Evolutionary conservation across 1,284 basidiomycete species (phyloP).

Genomic region (Stereum hirsutum): DNA sequence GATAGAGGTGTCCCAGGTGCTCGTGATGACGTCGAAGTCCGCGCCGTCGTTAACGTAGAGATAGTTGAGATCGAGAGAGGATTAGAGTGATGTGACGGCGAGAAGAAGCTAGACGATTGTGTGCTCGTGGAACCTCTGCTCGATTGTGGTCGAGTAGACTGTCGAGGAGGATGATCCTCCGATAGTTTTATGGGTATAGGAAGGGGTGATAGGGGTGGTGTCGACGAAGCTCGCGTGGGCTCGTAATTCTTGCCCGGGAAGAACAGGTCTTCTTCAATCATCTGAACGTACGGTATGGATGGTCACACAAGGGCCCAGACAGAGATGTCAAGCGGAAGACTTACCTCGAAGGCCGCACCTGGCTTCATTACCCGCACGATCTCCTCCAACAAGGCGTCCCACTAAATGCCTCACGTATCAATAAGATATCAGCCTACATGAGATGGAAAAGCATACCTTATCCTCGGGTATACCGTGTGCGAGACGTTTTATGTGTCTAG

Average conservation of each 20-base stretch:
- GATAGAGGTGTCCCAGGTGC: not conserved
- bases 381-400: conserved; percentile 58
- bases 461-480: conserved; percentile 65
- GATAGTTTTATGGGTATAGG: not conserved
- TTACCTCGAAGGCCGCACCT: conserved; percentile 55
- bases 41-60: not conserved
- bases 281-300: conserved; percentile 25
- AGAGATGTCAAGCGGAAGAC: conserved; percentile 8
- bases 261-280: conserved; percentile 62
- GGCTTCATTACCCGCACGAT: conserved; percentile 59
- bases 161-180: not conserved
- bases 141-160: not conserved
- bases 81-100: not conserved
- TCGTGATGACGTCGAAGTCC: not conserved
- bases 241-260: conserved; percentile 45
- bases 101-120: not conserved
- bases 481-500: conserved; percentile 57
- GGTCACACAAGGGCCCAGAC: not conserved
- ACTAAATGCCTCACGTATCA: conserved; percentile 26
- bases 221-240: conserved; percentile 3
- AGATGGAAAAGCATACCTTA: conserved; percentile 32
- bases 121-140: not conserved
- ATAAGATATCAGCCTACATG: conserved; percentile 4
- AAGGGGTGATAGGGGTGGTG: conserved; percentile 1
- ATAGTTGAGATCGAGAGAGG: not conserved